Base-by-base conservation (phyloP, 2,329 filamentous ascomycete genomes). In the Chaetomium sp. region DNA sequence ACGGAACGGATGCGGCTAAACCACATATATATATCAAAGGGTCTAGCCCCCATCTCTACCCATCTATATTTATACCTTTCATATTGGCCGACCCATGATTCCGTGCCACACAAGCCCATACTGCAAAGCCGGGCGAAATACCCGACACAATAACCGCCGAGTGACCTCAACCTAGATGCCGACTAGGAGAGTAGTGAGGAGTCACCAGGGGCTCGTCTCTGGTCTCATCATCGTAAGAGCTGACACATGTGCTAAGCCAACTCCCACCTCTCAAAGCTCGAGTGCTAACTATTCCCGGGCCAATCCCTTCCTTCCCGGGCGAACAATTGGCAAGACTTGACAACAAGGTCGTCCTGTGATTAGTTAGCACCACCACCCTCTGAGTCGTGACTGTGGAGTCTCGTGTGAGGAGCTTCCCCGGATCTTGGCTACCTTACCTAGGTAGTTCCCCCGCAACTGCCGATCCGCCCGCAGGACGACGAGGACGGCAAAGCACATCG, bases 401-500 rank as follows among this genome's bases (percentile, higher is more conserved):
- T 7, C 6, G 25, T 16, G 25, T 31, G 16, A 27, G 56, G 16
- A 27, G 42, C 25, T 59, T 35, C 57, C 57, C 57, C 57, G 23
- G 57, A 60, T 60, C 31, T 33, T 60, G 47, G 47, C 57, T 29
- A 13, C 16, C 3, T n/a, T n/a, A n/a, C 16, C 27, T 6, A n/a
- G n/a, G n/a, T 38, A 19, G 13, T 42, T 38, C 31, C 56, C 38
- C 56, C 56, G 56, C 42, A 58, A 16, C 56, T 58, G 56, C 56
- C 56, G 42, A 58, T 31, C 27, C 38, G 21, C 25, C n/a, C 6
- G 19, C 5, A 29, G 31, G 53, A 10, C 27, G 33, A 6, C 31
- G 9, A 9, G 21, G 54, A 50, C 62, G 62, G 62, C 62, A 63
- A 63, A 59, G 49, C 55, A 59, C 55, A 59, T 31, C 61, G 56